These are phyloP conservation scores for Sporothrix sp. DNA, from an alignment of 2,329 filamentous ascomycete genomes.

Conservation along the genomic window DNA sequence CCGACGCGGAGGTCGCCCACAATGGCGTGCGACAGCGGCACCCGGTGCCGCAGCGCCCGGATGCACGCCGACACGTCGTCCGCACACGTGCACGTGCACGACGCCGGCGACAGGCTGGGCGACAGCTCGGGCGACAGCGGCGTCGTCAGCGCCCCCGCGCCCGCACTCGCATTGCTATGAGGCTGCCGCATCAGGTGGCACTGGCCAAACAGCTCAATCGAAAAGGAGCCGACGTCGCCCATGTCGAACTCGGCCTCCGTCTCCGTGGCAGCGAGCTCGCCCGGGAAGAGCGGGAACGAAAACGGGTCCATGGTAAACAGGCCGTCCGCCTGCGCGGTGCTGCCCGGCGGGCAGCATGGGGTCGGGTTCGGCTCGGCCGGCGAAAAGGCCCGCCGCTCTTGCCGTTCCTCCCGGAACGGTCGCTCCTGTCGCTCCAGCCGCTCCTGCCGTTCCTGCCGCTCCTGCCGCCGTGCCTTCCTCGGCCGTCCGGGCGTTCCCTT, in stretches of 20 bases:
- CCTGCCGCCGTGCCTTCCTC: conserved; percentile 4
- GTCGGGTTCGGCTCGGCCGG: no score
- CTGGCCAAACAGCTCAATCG: conserved; percentile 7
- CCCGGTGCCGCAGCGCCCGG: background rate
- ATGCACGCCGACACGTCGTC: background rate
- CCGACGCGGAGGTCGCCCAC: conserved; percentile 7
- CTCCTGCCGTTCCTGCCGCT: background rate
- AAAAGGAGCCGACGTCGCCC: background rate
- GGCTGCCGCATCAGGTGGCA: background rate
- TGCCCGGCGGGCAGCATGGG: no score
- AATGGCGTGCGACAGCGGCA: background rate
- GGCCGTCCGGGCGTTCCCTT: conserved; percentile 9
- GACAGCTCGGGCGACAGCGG: background rate
- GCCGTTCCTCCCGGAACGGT: background rate
- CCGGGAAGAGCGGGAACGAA: background rate
- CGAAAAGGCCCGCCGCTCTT: background rate
- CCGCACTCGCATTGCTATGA: background rate
- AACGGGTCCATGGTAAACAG: background rate
- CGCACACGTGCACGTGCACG: background rate
- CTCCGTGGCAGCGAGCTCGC: background rate
- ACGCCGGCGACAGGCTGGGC: background rate
- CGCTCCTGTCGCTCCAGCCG: background rate
- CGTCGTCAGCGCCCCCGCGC: background rate
- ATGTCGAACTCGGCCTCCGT: background rate
- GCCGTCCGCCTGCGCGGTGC: background rate